Percentiles rank a stretch among this genome's conserved stretches.
Conservation (phyloP, 2,329 filamentous ascomycete genomes). For the Pseudopithomyces chartarum region DNA sequence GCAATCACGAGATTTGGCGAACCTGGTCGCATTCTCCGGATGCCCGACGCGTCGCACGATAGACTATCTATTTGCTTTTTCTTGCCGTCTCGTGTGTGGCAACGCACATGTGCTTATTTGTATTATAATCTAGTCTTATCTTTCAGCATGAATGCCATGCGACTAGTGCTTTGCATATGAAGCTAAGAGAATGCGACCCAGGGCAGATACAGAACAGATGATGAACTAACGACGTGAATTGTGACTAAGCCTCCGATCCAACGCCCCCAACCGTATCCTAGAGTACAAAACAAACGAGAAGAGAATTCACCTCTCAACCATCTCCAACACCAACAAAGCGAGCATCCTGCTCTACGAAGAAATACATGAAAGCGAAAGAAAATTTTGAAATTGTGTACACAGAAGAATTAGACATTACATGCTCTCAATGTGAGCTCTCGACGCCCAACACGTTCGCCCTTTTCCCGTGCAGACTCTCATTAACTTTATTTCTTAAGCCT, state of each 20-base stretch:
- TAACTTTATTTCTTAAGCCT: constrained; percentile 51
- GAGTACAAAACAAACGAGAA: constrained; percentile 6
- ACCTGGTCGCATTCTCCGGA: too few species aligned
- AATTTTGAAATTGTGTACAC: neutral
- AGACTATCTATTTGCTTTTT: too few species aligned
- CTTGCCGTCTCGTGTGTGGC: too few species aligned
- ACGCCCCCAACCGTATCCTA: neutral
- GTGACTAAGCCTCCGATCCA: neutral
- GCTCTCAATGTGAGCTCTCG: constrained; percentile 46
- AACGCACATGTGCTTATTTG: too few species aligned
- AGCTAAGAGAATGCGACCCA: too few species aligned
- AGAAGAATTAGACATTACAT: constrained; percentile 1
- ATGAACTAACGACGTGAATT: constrained; percentile 1
- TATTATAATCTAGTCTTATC: too few species aligned
- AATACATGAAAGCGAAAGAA: constrained; percentile 1
- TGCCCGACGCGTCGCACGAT: too few species aligned
- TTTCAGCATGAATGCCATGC: too few species aligned
- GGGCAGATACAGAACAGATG: neutral
- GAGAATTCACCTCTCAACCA: neutral
- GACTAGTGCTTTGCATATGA: too few species aligned
- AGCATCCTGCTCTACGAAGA: neutral
- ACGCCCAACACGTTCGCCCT: constrained; percentile 52
- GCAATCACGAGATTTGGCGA: constrained; percentile 24
- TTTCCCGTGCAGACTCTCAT: constrained; percentile 52
- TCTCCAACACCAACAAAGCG: neutral